Base-by-base conservation (phyloP, 2,329 filamentous ascomycete genomes). In the Verticillium tricorpus region DNA sequence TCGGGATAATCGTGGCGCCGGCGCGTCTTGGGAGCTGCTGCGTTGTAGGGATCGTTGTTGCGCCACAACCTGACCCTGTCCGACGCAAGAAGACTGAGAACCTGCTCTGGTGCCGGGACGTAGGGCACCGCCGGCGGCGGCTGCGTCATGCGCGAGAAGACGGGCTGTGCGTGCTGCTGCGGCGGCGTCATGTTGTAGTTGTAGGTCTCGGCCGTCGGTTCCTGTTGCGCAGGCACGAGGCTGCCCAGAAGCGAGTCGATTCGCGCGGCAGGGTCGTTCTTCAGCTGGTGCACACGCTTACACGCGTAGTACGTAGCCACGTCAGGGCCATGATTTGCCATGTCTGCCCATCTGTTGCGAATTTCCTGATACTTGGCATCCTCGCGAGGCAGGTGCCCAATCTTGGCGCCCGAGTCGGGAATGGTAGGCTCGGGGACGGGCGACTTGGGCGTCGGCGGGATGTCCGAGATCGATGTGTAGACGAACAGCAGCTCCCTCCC, bases 401-500 rank as follows among this genome's bases (percentile, higher is more conserved):
- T 69, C 61, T 72, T 77, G 31, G 68, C 56, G 34, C 69, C 66
- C 11, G 62, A 45, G 35, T 65, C 63, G 63, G 65, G 61, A 40
- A 66, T 61, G 3, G 66, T 61, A 15, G 67, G 63, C 66, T 80
- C 79, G 8, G 69, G 73, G 1, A 72, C 71, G 0, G 85, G 84
- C 14, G 84, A 86, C 67, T 82, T 83, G 14, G 85, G 83, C 3
- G 82, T 82, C 2, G 79, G 74, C 1, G 85, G 85, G 57, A 87
- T 85, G 63, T 87, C 84, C 3, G 78, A 75, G 1, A 74, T 68
- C 57, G 81, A 79, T 1, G 80, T 80, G 67, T 88, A 88, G 55
- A 86, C 76, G n/a, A 77, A 83, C 82, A 89, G 86, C 37, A 89
- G 77, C 67, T 87, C 85, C 12, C 78, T 78, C 56, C 80, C 81